These are phyloP conservation scores for Candida sakaeoensis DNA, from an alignment of 805 yeast genomes.

Conservation along the genomic window DNA sequence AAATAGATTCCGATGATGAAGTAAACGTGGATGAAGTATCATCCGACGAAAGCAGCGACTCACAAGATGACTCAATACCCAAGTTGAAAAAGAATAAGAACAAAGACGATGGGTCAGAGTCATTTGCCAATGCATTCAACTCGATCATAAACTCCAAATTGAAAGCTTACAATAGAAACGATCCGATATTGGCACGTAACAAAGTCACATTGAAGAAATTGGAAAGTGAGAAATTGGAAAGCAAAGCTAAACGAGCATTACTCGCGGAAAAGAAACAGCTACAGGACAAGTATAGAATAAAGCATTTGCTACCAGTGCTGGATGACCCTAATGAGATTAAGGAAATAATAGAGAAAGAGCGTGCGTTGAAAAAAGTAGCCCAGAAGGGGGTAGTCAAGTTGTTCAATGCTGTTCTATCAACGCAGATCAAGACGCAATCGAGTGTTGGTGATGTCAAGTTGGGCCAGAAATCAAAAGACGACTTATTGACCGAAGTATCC, in stretches of 20 bases:
- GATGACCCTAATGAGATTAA: constrained; percentile 49
- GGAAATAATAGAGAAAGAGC: constrained; percentile 61
- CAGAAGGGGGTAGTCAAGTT: constrained; percentile 84
- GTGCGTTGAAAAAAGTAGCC: constrained; percentile 70
- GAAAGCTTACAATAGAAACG: constrained; percentile 84
- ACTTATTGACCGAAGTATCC: constrained; percentile 70
- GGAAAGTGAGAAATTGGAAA: constrained; percentile 78
- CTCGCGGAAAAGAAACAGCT: constrained; percentile 66
- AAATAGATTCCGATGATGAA: constrained; percentile 18
- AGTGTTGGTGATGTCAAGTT: constrained; percentile 46
- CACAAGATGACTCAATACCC: constrained; percentile 35
- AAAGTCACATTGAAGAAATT: constrained; percentile 64
- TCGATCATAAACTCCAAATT: constrained; percentile 81
- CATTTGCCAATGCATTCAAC: constrained; percentile 77
- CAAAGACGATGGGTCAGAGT: constrained; percentile 65
- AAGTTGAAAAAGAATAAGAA: constrained; percentile 55
- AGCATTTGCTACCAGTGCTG: constrained; percentile 62
- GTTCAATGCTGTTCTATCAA: constrained; percentile 77
- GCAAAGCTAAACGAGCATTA: constrained; percentile 71
- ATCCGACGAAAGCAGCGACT: constrained; percentile 5
- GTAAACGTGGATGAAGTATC: constrained; percentile 20
- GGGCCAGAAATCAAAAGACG: constrained; percentile 51
- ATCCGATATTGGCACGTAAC: constrained; percentile 88
- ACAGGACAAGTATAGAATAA: constrained; percentile 64
- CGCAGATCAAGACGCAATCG: constrained; percentile 61